Evolutionary conservation across 768 basidiomycete species (phyloP).

Genomic region (Hericium rajendrae): DNA sequence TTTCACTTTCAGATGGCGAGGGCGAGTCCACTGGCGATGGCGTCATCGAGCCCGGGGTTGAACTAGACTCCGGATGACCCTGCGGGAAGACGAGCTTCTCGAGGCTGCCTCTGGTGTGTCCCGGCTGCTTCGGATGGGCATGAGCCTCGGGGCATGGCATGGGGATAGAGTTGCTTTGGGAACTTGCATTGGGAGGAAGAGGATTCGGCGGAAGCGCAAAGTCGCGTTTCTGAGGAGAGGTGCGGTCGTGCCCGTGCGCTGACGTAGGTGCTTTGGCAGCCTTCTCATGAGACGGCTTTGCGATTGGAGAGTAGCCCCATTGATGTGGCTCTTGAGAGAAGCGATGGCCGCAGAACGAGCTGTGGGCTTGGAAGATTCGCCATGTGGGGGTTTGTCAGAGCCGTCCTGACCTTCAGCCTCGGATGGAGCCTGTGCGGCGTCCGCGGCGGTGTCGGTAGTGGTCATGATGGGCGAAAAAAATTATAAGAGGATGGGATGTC

Average conservation of each 20-base stretch:
- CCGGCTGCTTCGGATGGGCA: conserved; percentile 40
- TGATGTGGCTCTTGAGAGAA: not conserved
- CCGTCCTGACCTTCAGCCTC: conserved; percentile 50
- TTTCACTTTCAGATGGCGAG: conserved; percentile 48
- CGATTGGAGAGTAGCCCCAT: not conserved
- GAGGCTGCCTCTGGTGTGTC: conserved; percentile 35
- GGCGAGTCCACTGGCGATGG: conserved; percentile 35
- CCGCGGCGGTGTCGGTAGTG: conserved; percentile 37
- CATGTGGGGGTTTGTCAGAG: conserved; percentile 44
- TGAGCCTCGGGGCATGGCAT: conserved; percentile 43
- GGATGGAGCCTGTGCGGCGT: conserved; percentile 32
- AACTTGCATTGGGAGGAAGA: conserved; percentile 1
- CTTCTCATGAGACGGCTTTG: not conserved
- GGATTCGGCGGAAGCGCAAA: conserved; percentile 8
- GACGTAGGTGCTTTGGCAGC: not conserved
- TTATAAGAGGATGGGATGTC: conserved; percentile 15
- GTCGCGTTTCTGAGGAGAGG: not conserved
- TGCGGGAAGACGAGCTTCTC: conserved; percentile 22
- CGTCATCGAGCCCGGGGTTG: conserved; percentile 32
- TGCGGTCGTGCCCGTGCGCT: not conserved
- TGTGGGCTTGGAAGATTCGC: conserved; percentile 4
- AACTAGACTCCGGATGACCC: conserved; percentile 15
- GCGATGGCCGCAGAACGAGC: conserved; percentile 1
- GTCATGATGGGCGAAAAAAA: conserved; percentile 27
- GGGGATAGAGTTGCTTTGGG: conserved; percentile 26